Conservation (phyloP, 1,284 basidiomycete genomes). For the Boletus smithii region DNA sequence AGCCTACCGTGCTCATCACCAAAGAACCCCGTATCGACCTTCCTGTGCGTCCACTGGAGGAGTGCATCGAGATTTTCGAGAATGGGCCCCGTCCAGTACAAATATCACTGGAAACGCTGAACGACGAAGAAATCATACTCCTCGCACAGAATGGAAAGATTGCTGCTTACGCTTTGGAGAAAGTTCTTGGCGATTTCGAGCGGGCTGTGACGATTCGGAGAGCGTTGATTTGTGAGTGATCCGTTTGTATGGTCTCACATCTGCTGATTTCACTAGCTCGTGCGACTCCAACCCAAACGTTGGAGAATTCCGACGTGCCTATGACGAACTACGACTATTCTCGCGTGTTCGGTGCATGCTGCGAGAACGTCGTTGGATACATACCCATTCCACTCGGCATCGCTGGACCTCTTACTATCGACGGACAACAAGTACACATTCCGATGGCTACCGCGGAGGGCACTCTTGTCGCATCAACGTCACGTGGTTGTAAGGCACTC, state of each 20-base stretch:
- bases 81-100: constrained; percentile 71
- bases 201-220: constrained; percentile 87
- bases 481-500: constrained; percentile 96
- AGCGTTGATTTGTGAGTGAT: constrained; percentile 81
- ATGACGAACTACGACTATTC: constrained; percentile 90
- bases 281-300: constrained; percentile 78
- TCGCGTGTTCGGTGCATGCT: constrained; percentile 94
- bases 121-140: constrained; percentile 90
- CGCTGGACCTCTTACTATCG: constrained; percentile 92
- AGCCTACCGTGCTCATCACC: constrained; percentile 21
- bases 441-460: constrained; percentile 99
- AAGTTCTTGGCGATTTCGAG: constrained; percentile 83
- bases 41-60: constrained; percentile 62
- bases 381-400: constrained; percentile 96
- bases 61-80: constrained; percentile 84
- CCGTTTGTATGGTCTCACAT: neutral
- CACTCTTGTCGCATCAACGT: constrained; percentile 95
- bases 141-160: constrained; percentile 93
- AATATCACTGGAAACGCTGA: constrained; percentile 58
- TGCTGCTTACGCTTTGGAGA: constrained; percentile 91
- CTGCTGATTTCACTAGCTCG: constrained; percentile 56
- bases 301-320: constrained; percentile 85
- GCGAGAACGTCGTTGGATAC: constrained; percentile 98
- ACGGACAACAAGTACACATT: constrained; percentile 83
- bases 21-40: constrained; percentile 24